Evolutionary conservation across 805 yeast species (phyloP).

Genomic region (Yamadazyma olivae): DNA sequence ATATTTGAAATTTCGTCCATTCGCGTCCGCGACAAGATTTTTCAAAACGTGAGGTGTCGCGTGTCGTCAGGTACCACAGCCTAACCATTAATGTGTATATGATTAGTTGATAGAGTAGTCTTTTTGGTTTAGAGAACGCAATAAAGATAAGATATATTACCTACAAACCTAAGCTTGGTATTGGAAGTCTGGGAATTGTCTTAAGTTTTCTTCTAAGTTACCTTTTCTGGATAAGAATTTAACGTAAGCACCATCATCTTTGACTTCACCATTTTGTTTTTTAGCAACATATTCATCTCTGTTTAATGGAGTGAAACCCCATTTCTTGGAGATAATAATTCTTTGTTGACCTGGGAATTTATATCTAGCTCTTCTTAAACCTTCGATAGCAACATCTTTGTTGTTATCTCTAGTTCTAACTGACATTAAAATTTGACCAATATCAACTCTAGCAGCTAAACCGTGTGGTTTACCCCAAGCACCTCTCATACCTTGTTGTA

Average conservation of each 20-base stretch:
- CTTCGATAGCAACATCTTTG: constrained; percentile 98
- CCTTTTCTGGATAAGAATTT: constrained; percentile 98
- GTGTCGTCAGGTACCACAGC: neutral
- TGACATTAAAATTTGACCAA: constrained; percentile 97
- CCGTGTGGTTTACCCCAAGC: constrained; percentile 99
- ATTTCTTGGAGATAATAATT: constrained; percentile 98
- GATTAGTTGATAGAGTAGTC: neutral
- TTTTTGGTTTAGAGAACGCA: neutral
- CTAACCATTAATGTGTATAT: neutral
- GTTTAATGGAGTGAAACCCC: constrained; percentile 99
- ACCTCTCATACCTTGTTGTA: constrained; percentile 99
- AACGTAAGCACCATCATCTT: constrained; percentile 99
- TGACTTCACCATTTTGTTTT: constrained; percentile 97
- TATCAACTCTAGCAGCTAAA: constrained; percentile 98
- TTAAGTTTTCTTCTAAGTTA: constrained; percentile 86
- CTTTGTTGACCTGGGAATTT: constrained; percentile 99
- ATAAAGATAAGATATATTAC: too few relatives aligned
- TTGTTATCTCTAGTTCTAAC: constrained; percentile 97
- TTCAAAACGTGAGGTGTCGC: neutral
- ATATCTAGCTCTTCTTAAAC: constrained; percentile 99
- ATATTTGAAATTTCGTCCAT: constrained; percentile 5
- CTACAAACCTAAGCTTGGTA: constrained; percentile 35
- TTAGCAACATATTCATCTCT: constrained; percentile 93
- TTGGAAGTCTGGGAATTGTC: constrained; percentile 87
- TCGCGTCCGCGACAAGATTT: constrained; percentile 1